phyloP scores from a whole-genome alignment of 2,329 filamentous ascomycete genomes.

The Davidsoniella virescens region DNA sequence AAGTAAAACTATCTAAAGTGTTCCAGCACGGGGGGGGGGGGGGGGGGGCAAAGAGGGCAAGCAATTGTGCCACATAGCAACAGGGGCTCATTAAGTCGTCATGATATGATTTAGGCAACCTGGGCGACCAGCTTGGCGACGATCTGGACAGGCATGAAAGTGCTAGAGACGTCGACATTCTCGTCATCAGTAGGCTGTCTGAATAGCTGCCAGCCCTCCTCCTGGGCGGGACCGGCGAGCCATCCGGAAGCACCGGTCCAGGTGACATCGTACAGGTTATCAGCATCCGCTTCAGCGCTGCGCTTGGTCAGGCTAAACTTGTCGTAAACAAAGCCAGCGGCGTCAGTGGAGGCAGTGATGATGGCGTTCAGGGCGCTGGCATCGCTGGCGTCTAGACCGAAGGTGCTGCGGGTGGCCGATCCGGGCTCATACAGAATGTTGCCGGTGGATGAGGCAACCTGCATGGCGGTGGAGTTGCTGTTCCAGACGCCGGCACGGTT shows the following conservation, averaged over 20 bases:
- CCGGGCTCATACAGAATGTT: background rate
- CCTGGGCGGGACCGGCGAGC: constrained; percentile 6
- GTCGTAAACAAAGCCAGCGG: background rate
- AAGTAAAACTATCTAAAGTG: too few species aligned
- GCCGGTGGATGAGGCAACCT: background rate
- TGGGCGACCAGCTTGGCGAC: constrained; percentile 10
- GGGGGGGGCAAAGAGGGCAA: too few species aligned
- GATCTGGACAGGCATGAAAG: constrained; percentile 6
- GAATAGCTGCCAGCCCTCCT: constrained; percentile 2
- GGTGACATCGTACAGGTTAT: constrained; percentile 3
- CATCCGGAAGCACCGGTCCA: constrained; percentile 1
- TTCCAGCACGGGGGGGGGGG: too few species aligned
- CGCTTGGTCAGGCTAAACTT: constrained; percentile 1
- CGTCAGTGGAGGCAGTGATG: background rate
- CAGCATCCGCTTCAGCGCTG: background rate
- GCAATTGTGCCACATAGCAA: too few species aligned
- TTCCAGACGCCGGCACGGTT: constrained; percentile 7
- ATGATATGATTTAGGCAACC: background rate
- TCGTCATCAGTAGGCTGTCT: background rate
- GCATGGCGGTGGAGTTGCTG: background rate
- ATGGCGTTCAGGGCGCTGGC: background rate
- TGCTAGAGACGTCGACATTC: background rate
- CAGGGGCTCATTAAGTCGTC: too few species aligned
- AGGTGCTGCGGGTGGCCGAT: background rate
- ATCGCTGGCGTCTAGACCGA: constrained; percentile 3